These are phyloP conservation scores for Strobilomyces dryophilus DNA, from an alignment of 768 basidiomycete genomes.

Conservation along the genomic window DNA sequence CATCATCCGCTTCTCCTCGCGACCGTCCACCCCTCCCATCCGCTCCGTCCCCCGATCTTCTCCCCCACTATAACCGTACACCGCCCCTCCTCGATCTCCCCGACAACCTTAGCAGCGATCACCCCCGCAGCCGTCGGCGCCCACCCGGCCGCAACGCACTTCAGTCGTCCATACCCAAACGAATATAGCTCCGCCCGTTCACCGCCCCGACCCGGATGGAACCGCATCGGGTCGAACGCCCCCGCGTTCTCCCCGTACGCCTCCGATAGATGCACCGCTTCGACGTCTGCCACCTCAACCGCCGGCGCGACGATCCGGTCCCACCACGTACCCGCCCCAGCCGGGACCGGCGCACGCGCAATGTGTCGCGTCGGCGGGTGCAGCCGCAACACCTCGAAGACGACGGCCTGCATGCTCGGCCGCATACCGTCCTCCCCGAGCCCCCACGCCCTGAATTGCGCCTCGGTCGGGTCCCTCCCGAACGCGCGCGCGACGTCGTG, in stretches of 20 bases:
- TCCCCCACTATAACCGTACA: slow-evolving; percentile 15
- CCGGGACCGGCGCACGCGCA: slow-evolving; percentile 12
- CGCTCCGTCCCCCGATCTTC: slow-evolving; percentile 39
- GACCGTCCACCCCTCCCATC: slow-evolving; percentile 45
- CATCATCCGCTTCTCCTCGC: neutral
- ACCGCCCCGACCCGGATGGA: slow-evolving; percentile 27
- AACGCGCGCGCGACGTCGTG: slow-evolving; percentile 24
- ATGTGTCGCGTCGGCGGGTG: slow-evolving; percentile 27
- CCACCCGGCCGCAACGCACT: slow-evolving; percentile 45
- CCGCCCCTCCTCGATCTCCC: slow-evolving; percentile 25
- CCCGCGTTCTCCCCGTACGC: slow-evolving; percentile 32
- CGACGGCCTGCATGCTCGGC: slow-evolving; percentile 23
- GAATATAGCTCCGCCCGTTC: slow-evolving; percentile 30
- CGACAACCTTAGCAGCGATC: slow-evolving; percentile 41
- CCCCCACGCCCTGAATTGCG: slow-evolving; percentile 11
- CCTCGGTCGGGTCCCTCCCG: slow-evolving; percentile 22
- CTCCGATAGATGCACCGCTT: slow-evolving; percentile 15
- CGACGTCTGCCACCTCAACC: slow-evolving; percentile 24
- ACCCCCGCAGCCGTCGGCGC: slow-evolving; percentile 54
- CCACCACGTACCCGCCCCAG: slow-evolving; percentile 11
- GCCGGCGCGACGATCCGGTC: neutral
- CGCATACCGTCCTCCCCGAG: slow-evolving; percentile 9
- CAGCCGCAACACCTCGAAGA: slow-evolving; percentile 27
- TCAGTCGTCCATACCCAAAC: slow-evolving; percentile 43
- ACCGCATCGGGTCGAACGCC: slow-evolving; percentile 42